Evolutionary conservation across 371 early-diverging fungal genomes (phyloP).

Genomic region (Chytridiales sp.): DNA sequence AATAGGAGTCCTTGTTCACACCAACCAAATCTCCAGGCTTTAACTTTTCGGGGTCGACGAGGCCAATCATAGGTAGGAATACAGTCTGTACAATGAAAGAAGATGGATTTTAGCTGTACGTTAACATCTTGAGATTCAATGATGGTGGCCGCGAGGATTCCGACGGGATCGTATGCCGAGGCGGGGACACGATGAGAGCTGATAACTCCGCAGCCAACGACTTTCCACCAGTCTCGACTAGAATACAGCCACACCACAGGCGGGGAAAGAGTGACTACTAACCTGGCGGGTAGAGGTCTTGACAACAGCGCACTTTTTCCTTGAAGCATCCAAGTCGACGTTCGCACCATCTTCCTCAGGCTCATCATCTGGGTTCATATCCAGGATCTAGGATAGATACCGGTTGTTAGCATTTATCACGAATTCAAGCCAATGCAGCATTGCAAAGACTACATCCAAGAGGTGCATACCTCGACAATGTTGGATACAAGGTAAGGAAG

Average conservation of each 20-base stretch:
- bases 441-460: no score
- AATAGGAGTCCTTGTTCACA: slow-evolving; percentile 99
- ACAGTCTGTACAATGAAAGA: slow-evolving; percentile 66
- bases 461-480: slow-evolving; percentile 86
- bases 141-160: background rate
- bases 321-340: slow-evolving; percentile 86
- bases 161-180: no score
- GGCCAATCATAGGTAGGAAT: slow-evolving; percentile 97
- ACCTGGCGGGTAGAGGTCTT: slow-evolving; percentile 96
- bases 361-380: slow-evolving; percentile 86
- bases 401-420: no score
- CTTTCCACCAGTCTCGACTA: no score
- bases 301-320: slow-evolving; percentile 97
- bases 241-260: no score
- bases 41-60: slow-evolving; percentile 90
- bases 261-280: slow-evolving; percentile 4
- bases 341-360: slow-evolving; percentile 92
- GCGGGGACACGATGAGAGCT: slow-evolving; percentile 5
- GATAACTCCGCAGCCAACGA: no score
- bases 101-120: background rate
- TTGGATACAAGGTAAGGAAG: slow-evolving; percentile 99
- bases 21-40: slow-evolving; percentile 99
- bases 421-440: no score
- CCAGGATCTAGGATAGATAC: slow-evolving; percentile 68
- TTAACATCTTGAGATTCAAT: no score